Evolutionary conservation across 164 flowering plant genomes (phyloP), one percentile per base, ranked within the genome.

Genomic region (Magnolia sinica): DNA sequence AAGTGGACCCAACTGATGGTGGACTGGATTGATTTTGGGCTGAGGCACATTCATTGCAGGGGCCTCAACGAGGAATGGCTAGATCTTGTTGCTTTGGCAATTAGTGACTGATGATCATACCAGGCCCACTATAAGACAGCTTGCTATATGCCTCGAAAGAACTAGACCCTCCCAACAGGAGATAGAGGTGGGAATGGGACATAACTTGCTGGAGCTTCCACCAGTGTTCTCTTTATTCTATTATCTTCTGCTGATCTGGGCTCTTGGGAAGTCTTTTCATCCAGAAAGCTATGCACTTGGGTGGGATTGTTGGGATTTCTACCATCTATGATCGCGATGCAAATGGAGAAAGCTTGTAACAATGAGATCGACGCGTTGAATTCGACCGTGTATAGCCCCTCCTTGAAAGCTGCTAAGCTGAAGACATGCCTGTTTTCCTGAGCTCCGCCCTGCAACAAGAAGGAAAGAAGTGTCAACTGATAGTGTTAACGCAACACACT

Each of bases 261-360:
- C 19, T 81, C 88, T 45, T 63, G 74, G 0, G 72, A 24, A 70
- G 11, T n/a, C 77, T 79, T 83, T 68, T 52, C 78, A 50, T 81
- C 79, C 11, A 73, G 70, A 20, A 71, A 68, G 70, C 50, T 72
- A 8, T 78, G 75, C 37, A 50, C 45, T 76, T 78, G 85, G 1
- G 84, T 73, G 55, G 79, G 77, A 70, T 79, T 78, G 22, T 77
- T 59, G 2, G 77, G 77, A 49, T 78, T 82, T 61, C 82, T 81
- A 77, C 87, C 73, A 77, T 85, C 87, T 64, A 90, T 18, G 74
- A 88, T 73, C 16, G 94, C 87, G 11, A 91, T 84, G 70, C 86
- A 85, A 23, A 92, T 85, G 79, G 91, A 88, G 85, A 93, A 93
- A 27, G 96, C 98, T 83, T 93, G 96, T 50, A 95, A 73, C 18